phyloP scores from a whole-genome alignment of 2,329 filamentous ascomycete species.

The Xylogone sp. region DNA sequence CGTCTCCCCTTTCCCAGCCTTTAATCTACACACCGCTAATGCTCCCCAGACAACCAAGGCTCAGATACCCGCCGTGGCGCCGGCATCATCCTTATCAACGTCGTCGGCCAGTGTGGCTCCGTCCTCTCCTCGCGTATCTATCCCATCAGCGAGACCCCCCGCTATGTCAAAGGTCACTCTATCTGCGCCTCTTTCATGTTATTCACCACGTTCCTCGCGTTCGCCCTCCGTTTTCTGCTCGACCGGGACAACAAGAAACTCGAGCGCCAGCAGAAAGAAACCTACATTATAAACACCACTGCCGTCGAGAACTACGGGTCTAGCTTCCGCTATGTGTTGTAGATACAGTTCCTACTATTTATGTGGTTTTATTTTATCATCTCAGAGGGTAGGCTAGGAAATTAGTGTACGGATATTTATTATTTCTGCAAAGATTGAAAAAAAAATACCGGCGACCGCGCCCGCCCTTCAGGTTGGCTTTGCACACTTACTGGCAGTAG shows the following conservation, averaged over 20 bases:
- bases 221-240: constrained; percentile 49
- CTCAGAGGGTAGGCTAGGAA: too few relatives aligned
- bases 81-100: constrained; percentile 58
- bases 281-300: too few relatives aligned
- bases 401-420: too few relatives aligned
- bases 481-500: too few relatives aligned
- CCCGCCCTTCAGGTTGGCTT: too few relatives aligned
- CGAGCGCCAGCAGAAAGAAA: too few relatives aligned
- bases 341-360: too few relatives aligned
- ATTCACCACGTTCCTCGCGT: constrained; percentile 49
- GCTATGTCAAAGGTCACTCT: constrained; percentile 47
- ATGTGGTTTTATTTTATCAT: too few relatives aligned
- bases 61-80: constrained; percentile 61
- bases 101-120: constrained; percentile 60
- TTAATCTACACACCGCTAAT: neutral
- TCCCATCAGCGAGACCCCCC: constrained; percentile 40
- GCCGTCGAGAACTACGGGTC: too few relatives aligned
- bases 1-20: neutral
- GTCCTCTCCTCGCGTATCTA: constrained; percentile 60
- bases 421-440: too few relatives aligned
- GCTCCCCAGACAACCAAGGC: constrained; percentile 52
- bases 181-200: constrained; percentile 58
- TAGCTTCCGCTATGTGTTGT: too few relatives aligned
- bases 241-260: constrained; percentile 52
- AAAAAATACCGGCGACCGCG: too few relatives aligned